These are phyloP conservation scores for Pleurotus tuoliensis DNA, from an alignment of 768 basidiomycete genomes.

Conservation along the genomic window DNA sequence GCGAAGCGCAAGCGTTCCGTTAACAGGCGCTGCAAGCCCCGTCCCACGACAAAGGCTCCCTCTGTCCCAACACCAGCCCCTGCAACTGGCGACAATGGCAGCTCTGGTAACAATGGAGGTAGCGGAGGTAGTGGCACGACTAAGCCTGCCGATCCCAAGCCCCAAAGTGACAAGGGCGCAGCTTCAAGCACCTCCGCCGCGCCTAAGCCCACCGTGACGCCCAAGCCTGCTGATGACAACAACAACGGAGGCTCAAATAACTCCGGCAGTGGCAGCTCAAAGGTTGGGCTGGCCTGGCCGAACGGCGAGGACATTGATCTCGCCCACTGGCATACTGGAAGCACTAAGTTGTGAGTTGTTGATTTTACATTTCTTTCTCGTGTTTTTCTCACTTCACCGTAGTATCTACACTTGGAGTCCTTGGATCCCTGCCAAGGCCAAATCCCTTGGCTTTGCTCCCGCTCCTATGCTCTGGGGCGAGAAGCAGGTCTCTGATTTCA, in stretches of 20 bases:
- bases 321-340: constrained; percentile 41
- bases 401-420: constrained; percentile 72
- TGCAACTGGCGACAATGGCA: not conserved
- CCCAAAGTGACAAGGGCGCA: not conserved
- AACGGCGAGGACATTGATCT: constrained; percentile 49
- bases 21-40: constrained; percentile 56
- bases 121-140: constrained; percentile 30
- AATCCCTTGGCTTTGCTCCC: constrained; percentile 45
- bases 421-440: constrained; percentile 34
- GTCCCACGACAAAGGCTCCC: constrained; percentile 26
- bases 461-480: constrained; percentile 72
- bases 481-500: constrained; percentile 46
- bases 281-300: constrained; percentile 69
- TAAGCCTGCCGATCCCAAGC: constrained; percentile 45
- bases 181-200: too few species aligned
- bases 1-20: constrained; percentile 49
- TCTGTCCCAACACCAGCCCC: constrained; percentile 10
- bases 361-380: not conserved
- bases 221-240: constrained; percentile 46
- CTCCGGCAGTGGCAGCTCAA: constrained; percentile 25
- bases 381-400: not conserved
- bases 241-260: constrained; percentile 4
- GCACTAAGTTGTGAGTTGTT: constrained; percentile 38
- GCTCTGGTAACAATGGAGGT: constrained; percentile 8
- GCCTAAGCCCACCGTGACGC: constrained; percentile 31